These are phyloP conservation scores for Rhizopogon vinicolor DNA, from an alignment of 768 basidiomycete genomes.

Conservation along the genomic window DNA sequence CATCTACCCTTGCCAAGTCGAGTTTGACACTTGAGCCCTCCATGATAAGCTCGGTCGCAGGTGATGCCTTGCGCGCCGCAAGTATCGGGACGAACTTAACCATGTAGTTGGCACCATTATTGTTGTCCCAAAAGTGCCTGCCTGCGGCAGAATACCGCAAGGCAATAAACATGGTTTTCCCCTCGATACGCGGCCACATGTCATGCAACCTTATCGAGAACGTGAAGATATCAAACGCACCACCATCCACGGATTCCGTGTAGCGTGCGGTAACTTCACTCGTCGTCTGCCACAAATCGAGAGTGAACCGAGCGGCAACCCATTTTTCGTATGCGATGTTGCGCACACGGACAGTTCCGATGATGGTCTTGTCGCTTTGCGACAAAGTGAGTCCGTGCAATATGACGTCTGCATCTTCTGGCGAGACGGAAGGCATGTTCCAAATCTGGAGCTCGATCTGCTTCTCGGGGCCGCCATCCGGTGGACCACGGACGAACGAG, in stretches of 20 bases:
- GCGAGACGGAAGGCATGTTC: conserved; percentile 55
- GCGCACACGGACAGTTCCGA: conserved; percentile 73
- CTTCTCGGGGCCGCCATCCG: conserved; percentile 27
- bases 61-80: conserved; percentile 20
- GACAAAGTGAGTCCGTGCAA: conserved; percentile 54
- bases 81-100: conserved; percentile 50
- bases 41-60: conserved; percentile 48
- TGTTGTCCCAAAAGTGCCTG: conserved; percentile 92
- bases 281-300: conserved; percentile 95
- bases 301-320: conserved; percentile 86
- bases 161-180: conserved; percentile 78
- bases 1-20: conserved; percentile 22
- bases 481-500: conserved; percentile 53
- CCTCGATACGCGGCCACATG: conserved; percentile 69
- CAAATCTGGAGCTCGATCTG: conserved; percentile 56
- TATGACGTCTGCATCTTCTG: conserved; percentile 40
- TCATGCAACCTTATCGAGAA: conserved; percentile 79
- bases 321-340: conserved; percentile 88
- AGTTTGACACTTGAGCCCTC: conserved; percentile 40
- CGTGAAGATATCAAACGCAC: conserved; percentile 63
- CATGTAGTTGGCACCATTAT: conserved; percentile 71
- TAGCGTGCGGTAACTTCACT: conserved; percentile 85
- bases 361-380: conserved; percentile 48
- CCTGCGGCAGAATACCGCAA: conserved; percentile 68
- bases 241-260: conserved; percentile 33